These are phyloP conservation scores for Phytophthora tubulina DNA, from an alignment of 352 stramenopile genomes.

Conservation along the genomic window DNA sequence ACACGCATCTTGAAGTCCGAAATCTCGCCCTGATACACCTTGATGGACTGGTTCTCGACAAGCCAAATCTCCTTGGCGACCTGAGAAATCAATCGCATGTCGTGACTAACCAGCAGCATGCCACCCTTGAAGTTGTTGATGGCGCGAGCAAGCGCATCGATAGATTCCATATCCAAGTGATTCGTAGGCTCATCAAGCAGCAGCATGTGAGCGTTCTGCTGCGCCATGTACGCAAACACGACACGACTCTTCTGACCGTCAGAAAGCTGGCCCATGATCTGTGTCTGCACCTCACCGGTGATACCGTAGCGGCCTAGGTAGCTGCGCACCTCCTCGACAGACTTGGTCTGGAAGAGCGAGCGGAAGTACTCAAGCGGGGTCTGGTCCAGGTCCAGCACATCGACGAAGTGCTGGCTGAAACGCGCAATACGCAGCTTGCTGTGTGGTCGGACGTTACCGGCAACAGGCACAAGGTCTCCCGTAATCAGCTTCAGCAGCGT, in stretches of 20 bases:
- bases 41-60: conserved; percentile 97
- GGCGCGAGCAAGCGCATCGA: conserved; percentile 97
- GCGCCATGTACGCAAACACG: conserved; percentile 98
- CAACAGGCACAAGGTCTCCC: conserved; percentile 93
- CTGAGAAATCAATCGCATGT: conserved; percentile 99
- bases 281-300: conserved; percentile 95
- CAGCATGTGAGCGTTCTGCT: conserved; percentile 97
- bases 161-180: conserved; percentile 95
- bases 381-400: conserved; percentile 96
- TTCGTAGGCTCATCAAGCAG: conserved; percentile 92
- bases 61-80: conserved; percentile 99
- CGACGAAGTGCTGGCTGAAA: conserved; percentile 99
- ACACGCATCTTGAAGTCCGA: conserved; percentile 98
- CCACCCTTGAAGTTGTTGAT: conserved; percentile 98
- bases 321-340: conserved; percentile 94
- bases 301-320: conserved; percentile 98
- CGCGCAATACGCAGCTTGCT: conserved; percentile 96
- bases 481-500: conserved; percentile 99
- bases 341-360: conserved; percentile 93
- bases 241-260: conserved; percentile 98
- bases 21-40: conserved; percentile 98
- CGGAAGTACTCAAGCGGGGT: conserved; percentile 98
- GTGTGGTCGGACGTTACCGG: conserved; percentile 96
- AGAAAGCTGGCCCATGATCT: conserved; percentile 96
- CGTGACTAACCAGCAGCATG: conserved; percentile 98